phyloP scores from a whole-genome alignment of 2,329 filamentous ascomycete genomes.

The Ophiostoma pallidulum region DNA sequence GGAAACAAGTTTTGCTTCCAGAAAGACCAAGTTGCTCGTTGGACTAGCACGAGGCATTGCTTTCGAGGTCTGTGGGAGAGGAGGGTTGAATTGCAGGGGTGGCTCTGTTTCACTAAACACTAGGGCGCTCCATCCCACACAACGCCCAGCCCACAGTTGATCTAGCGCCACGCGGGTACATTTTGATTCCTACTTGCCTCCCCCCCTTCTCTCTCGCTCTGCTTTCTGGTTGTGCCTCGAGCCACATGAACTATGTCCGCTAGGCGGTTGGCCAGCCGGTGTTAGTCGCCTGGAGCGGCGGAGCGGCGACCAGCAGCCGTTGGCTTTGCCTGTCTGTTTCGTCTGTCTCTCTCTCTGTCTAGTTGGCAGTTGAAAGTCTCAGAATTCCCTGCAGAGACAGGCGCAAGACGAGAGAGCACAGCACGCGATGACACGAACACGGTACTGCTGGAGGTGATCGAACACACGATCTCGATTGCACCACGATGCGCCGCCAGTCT shows the following conservation, averaged over 20 bases:
- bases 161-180: slow-evolving; percentile 10
- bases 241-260: slow-evolving; percentile 1
- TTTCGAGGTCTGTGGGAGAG: slow-evolving; percentile 20
- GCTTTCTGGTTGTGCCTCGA: background rate
- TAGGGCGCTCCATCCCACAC: slow-evolving; percentile 12
- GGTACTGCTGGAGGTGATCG: background rate
- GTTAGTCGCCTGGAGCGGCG: slow-evolving; percentile 2
- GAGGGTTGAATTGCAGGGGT: slow-evolving; percentile 37
- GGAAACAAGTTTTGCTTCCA: slow-evolving; percentile 13
- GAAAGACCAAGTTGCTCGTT: too few species aligned
- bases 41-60: too few species aligned
- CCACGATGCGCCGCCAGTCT: background rate
- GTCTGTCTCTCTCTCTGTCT: background rate
- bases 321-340: background rate
- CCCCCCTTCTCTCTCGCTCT: background rate
- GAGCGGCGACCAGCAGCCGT: background rate
- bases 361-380: background rate
- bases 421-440: background rate
- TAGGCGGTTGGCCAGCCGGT: slow-evolving; percentile 7
- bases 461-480: background rate
- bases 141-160: slow-evolving; percentile 5
- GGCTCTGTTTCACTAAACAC: slow-evolving; percentile 40
- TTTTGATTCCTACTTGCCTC: background rate
- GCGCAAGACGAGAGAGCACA: background rate
- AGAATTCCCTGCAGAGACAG: background rate